Evolutionary conservation across 345 rosid genomes (phyloP), one percentile per base, ranked within the genome.

Genomic region (Salix suchowensis): DNA sequence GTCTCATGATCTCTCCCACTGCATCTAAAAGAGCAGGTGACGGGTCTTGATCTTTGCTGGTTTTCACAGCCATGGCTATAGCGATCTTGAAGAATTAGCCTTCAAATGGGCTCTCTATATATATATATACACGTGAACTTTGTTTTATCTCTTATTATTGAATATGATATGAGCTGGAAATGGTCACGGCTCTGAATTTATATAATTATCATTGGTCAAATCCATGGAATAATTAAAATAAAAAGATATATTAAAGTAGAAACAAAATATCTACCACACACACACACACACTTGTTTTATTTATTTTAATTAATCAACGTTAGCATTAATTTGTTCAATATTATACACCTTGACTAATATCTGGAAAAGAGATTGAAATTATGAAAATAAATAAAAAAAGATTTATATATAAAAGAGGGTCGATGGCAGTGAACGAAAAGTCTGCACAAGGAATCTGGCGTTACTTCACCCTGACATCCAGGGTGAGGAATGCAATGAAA

Each of bases 1-100:
- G 83, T 28, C 81, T 76, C 85, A 76, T 86, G 83, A 88, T 88
- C 76, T 90, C 92, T 34, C 76, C 85, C 18, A 88, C 81, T 34
- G 91, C 75, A 61, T 81, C 86, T 19, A 67, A 26, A 26, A 86
- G 60, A 76, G 85, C 85, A 13, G 88, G 84, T 0, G 90, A 78
- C 16, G 80, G 84, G 37, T 76, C 79, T 79, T 82, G 78, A 65
- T 58, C 24, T 10, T 70, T 62, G 30, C 69, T 79, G 55, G 81
- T n/a, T n/a, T 72, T 75, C 30, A 73, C 83, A 10, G 86, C 85
- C 89, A 87, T 88, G 80, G 83, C 72, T 77, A 39, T 8, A 48
- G 48, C 23, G 52, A 37, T 62, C 64, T n/a, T 76, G 32, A n/a
- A 28, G 62, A 55, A 32, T 32, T 32, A 52, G 74, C 12, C 50